Conservation (phyloP, 805 yeast genomes). For the Candida jianshihensis region DNA sequence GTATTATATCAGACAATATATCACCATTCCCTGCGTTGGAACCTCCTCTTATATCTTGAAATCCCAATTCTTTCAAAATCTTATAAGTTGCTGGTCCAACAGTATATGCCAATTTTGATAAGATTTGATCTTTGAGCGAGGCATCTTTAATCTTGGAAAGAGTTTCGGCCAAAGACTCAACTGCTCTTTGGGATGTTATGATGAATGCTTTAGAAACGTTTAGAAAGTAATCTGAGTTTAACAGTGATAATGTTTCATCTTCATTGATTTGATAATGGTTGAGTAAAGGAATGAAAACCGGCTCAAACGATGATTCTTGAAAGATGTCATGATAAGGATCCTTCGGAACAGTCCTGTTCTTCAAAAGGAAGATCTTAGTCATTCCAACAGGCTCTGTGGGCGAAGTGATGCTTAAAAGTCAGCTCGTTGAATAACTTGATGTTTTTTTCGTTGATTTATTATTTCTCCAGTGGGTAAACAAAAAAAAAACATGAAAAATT, state of each 20-base stretch:
- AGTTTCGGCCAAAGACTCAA: slow-evolving; percentile 61
- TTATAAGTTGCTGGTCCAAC: slow-evolving; percentile 87
- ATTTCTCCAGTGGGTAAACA: background rate
- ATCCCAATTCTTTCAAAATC: slow-evolving; percentile 56
- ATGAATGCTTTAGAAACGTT: slow-evolving; percentile 45
- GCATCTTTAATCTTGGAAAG: slow-evolving; percentile 15
- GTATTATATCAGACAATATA: slow-evolving; percentile 56
- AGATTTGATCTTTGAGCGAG: slow-evolving; percentile 24
- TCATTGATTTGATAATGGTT: slow-evolving; percentile 54
- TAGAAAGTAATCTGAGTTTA: slow-evolving; percentile 38
- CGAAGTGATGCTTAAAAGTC: too few relatives aligned
- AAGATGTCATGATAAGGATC: slow-evolving; percentile 59
- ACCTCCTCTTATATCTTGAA: slow-evolving; percentile 65
- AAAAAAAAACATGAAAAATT: too few relatives aligned
- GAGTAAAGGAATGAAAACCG: slow-evolving; percentile 67
- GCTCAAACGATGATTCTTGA: slow-evolving; percentile 26
- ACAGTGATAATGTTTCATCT: slow-evolving; percentile 33
- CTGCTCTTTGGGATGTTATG: slow-evolving; percentile 88
- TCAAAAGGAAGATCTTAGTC: slow-evolving; percentile 45
- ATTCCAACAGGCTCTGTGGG: too few relatives aligned
- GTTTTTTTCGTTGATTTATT: background rate
- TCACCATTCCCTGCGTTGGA: slow-evolving; percentile 75
- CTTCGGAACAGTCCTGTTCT: slow-evolving; percentile 60
- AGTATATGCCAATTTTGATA: slow-evolving; percentile 59
- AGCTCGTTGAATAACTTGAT: background rate